These are phyloP conservation scores for Kwoniella pini DNA, from an alignment of 768 basidiomycete species.

Conservation along the genomic window DNA sequence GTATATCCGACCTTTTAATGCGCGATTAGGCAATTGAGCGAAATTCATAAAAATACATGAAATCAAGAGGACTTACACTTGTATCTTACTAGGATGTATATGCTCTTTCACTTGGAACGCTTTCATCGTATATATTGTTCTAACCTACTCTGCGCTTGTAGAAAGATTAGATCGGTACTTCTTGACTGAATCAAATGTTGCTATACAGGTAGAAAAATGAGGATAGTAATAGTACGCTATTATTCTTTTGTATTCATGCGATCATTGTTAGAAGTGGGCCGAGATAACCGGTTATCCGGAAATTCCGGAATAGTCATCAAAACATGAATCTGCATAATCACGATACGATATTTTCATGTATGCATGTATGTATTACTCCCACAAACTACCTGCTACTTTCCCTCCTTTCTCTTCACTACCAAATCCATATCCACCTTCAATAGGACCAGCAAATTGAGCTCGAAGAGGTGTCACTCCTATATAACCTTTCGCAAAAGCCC, in stretches of 20 bases:
- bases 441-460: conserved; percentile 30
- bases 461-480: conserved; percentile 36
- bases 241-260: too few species aligned
- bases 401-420: conserved; percentile 27
- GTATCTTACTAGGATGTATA: conserved; percentile 67
- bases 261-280: too few species aligned
- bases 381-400: conserved; percentile 8
- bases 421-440: conserved; percentile 24
- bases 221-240: too few species aligned
- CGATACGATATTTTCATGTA: background rate
- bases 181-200: too few species aligned
- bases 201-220: too few species aligned
- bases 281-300: too few species aligned
- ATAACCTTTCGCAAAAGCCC: conserved; percentile 48
- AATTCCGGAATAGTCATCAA: too few species aligned
- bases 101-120: conserved; percentile 74
- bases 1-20: conserved; percentile 42
- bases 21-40: background rate
- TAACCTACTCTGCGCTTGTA: too few species aligned
- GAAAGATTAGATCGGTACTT: too few species aligned
- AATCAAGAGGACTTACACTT: conserved; percentile 51
- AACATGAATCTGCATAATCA: too few species aligned
- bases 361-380: conserved; percentile 1
- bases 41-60: background rate
- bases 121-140: conserved; percentile 61